These are phyloP conservation scores for Thielaviopsis euricoi DNA, from an alignment of 2,329 filamentous ascomycete species.

Conservation along the genomic window DNA sequence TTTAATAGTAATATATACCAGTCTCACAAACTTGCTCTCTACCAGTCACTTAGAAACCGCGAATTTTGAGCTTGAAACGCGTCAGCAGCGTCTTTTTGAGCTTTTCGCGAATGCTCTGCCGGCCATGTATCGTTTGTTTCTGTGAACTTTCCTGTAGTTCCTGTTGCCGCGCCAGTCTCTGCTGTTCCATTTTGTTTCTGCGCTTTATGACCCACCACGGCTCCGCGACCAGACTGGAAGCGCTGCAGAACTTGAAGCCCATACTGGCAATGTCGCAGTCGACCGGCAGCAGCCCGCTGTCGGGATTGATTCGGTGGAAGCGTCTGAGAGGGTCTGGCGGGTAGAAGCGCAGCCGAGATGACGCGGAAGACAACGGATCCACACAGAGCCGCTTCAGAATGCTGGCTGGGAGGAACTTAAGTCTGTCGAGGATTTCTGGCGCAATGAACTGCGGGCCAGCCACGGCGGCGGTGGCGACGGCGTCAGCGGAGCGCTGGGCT, in stretches of 20 bases:
- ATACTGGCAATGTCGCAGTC: neutral
- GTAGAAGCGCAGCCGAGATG: neutral
- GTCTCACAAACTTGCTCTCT: neutral
- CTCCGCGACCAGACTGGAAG: neutral
- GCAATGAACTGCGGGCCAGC: neutral
- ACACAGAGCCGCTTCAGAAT: neutral
- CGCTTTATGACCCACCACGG: constrained; percentile 1
- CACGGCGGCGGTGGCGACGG: no score
- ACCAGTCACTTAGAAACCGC: neutral
- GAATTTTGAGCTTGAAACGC: neutral
- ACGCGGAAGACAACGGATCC: neutral
- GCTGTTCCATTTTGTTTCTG: neutral
- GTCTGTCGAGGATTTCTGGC: neutral
- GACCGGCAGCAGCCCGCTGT: neutral
- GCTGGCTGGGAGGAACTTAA: neutral
- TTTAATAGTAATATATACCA: neutral
- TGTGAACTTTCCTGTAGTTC: neutral
- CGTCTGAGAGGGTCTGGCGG: neutral
- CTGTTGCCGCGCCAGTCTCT: neutral
- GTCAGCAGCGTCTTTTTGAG: neutral
- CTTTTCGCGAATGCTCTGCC: neutral
- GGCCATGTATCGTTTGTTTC: neutral
- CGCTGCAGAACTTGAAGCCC: constrained; percentile 1
- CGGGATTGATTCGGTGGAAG: neutral
- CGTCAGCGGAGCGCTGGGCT: neutral